Evolutionary conservation across 495 filamentous ascomycete species (phyloP).

Genomic region (Chaetomium cochliodes): DNA sequence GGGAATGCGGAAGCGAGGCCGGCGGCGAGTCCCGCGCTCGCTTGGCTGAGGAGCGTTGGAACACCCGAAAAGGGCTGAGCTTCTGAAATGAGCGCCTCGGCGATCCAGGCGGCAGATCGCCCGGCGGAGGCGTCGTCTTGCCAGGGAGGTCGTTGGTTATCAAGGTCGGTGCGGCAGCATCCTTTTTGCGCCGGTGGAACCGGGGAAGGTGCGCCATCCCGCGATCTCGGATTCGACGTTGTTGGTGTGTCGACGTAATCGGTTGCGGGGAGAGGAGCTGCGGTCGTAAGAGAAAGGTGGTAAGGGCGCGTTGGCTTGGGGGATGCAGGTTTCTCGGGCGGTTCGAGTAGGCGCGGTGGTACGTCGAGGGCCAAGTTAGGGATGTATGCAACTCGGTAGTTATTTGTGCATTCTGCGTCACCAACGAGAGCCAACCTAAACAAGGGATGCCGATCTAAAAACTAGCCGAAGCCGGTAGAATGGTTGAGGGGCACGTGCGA

Average conservation of each 20-base stretch:
- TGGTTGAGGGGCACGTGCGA: conserved; percentile 11
- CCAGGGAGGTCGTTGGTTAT: conserved; percentile 28
- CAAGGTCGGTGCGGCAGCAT: conserved; percentile 23
- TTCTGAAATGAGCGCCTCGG: conserved; percentile 30
- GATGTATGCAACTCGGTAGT: background rate
- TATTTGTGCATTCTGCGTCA: background rate
- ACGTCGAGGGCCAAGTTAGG: background rate
- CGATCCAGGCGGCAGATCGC: conserved; percentile 21
- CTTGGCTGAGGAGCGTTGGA: conserved; percentile 40
- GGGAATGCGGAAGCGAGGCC: conserved; percentile 32
- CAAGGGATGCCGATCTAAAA: background rate
- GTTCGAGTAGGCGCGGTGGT: background rate
- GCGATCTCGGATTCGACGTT: background rate
- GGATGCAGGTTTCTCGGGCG: background rate
- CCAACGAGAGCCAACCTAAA: background rate
- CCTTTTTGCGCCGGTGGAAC: conserved; percentile 31
- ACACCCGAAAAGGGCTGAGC: conserved; percentile 36
- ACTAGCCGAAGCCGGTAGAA: conserved; percentile 2
- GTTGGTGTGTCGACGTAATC: background rate
- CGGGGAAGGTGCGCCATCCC: conserved; percentile 27
- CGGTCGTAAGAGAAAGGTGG: background rate
- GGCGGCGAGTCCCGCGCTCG: conserved; percentile 45
- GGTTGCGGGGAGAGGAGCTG: background rate
- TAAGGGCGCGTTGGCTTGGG: background rate
- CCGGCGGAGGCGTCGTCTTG: conserved; percentile 29